Evolutionary conservation across 2,329 filamentous ascomycete species (phyloP), one percentile per base, ranked within the genome.

Genomic region (Leptosphaerulina australis): DNA sequence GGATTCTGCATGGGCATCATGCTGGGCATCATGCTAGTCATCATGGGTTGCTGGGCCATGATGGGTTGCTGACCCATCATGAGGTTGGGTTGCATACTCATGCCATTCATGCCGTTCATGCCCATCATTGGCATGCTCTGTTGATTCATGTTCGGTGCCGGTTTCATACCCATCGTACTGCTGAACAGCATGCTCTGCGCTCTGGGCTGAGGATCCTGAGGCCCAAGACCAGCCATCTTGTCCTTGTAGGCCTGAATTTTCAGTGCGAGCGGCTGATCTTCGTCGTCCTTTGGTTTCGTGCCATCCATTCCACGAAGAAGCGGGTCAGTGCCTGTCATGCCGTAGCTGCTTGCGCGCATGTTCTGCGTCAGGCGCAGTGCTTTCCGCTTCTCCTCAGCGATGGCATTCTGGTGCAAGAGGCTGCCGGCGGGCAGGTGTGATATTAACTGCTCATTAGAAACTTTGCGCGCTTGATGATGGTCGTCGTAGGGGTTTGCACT

Each of bases 401-500:
- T 37, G 35, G 71, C 70, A 36, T 69, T 71, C 39, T 68, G 58
- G 35, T 73, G 72, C 7, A 79, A 69, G 7, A 79, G 66, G 14
- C 72, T 76, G 22, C 74, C 75, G 24, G 63, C 65, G 0, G 73
- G 68, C 5, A 74, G 64, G 15, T 68, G 59, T 2, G 66, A 64
- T 20, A 71, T 31, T 10, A 74, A 57, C 35, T 59, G 53, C 39
- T 74, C 67, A 47, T 73, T 68, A 9, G 66, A 69, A 1, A 74
- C 64, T 51, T 70, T 73, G 55, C 69, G 65, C 2, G 70, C 66
- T 39, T 62, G 63, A 50, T 71, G 59, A 46, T 60, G 60, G 3
- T 62, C 57, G 48, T 70, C 66, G 22, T 72, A 68, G 5, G 83
- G 83, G 59, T 84, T 80, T 2, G 78, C 77, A 50, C 81, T 75